Evolutionary conservation across 345 rosid species (phyloP), one percentile per base, ranked within the genome.

Genomic region (Sisymbrium altissimum): DNA sequence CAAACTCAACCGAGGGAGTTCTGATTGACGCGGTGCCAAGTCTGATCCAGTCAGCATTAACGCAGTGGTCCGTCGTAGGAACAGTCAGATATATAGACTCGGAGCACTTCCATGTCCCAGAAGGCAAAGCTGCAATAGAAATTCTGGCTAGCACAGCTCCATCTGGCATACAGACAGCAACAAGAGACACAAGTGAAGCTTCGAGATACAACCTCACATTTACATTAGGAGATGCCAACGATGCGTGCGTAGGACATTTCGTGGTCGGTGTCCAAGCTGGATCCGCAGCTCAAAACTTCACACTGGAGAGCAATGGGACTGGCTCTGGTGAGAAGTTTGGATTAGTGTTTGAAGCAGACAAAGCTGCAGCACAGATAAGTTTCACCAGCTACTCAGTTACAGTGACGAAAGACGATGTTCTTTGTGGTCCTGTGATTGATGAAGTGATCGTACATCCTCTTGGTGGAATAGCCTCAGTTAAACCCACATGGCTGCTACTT

Each of bases 101-200:
- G 36, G 68, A 79, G 17, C 83, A 85, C 53, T 82, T 74, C 82
- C 76, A 36, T 50, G 86, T 89, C 43, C 90, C 87, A 8, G 62
- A 63, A 52, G 96, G 96, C 72, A 83, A 81, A 64, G 81, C 92
- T 56, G 92, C 88, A 8, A 6, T 89, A 48, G 92, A 86, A 73
- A 57, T 86, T 17, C 68, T 89, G 36, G 66, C 86, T 4, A 64
- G 52, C 67, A 66, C 40, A 66, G 66, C 64, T 55, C 81, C 81
- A 17, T 62, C 82, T 3, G 85, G 86, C 70, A 71, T 81, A 72
- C 83, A 84, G n/a, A 82, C 84, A 14, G 83, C 83, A 13, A 38
- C 77, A 23, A 64, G 52, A 35, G 84, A 82, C 8, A 62, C 64
- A 8, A 68, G 18, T 4, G 54, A 78, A 39, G 87, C 84, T 55